These are phyloP conservation scores for Aspergillus melleus DNA, from an alignment of 2,329 filamentous ascomycete genomes.

Conservation along the genomic window DNA sequence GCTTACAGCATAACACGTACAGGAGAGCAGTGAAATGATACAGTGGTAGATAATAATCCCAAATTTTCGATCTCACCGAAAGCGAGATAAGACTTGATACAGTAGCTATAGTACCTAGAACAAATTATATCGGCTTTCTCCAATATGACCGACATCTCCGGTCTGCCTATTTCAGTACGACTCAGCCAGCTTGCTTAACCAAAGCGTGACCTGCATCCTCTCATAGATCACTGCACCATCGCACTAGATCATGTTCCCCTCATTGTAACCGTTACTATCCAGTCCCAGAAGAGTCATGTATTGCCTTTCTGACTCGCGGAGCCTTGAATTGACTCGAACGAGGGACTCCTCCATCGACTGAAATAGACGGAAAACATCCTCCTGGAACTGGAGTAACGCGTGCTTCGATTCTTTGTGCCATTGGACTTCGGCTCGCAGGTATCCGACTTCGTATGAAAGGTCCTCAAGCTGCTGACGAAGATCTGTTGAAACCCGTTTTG, in stretches of 20 bases:
- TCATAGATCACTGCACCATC: too few relatives aligned
- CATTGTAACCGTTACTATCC: neutral
- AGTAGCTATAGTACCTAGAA: too few relatives aligned
- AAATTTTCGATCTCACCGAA: too few relatives aligned
- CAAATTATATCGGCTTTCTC: too few relatives aligned
- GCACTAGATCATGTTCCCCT: neutral
- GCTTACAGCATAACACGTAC: too few relatives aligned
- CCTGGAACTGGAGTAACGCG: constrained; percentile 6
- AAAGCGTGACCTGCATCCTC: too few relatives aligned
- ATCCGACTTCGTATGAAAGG: constrained; percentile 6
- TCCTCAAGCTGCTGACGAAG: constrained; percentile 7
- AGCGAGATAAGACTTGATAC: too few relatives aligned
- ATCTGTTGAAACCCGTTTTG: constrained; percentile 4
- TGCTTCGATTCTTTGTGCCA: constrained; percentile 10
- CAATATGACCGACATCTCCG: too few relatives aligned
- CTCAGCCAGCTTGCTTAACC: too few relatives aligned
- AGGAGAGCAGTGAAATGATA: too few relatives aligned
- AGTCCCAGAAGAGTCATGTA: constrained; percentile 2
- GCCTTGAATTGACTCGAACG: neutral
- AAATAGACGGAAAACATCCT: constrained; percentile 7
- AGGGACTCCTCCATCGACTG: constrained; percentile 5
- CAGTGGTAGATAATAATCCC: too few relatives aligned
- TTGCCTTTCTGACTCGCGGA: neutral
- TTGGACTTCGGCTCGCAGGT: constrained; percentile 7
- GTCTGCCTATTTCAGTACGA: too few relatives aligned